These are phyloP conservation scores for Priceomyces carsonii DNA, from an alignment of 805 yeast species.

Conservation along the genomic window DNA sequence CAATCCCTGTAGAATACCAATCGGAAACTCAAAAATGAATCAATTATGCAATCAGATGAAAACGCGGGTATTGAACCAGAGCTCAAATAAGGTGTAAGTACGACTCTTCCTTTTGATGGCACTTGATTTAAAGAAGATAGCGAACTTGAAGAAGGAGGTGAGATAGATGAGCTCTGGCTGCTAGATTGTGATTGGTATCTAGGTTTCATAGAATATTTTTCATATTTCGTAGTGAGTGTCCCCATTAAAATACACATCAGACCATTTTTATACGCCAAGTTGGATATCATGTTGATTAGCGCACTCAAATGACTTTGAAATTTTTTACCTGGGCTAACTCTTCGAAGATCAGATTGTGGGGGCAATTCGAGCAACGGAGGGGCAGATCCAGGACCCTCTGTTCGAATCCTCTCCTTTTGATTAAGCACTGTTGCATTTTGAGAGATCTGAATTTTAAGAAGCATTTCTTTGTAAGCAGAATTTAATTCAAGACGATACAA, in stretches of 20 bases:
- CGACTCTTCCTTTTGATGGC: conserved; percentile 11
- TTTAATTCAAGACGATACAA: conserved; percentile 33
- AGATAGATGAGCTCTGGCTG: conserved; percentile 7
- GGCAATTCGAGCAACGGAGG: conserved; percentile 31
- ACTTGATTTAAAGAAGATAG: too few species aligned
- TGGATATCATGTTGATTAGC: conserved; percentile 25
- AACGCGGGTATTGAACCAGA: not conserved
- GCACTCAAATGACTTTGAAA: conserved; percentile 29
- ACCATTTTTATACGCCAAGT: conserved; percentile 20
- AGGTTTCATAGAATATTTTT: conserved; percentile 7
- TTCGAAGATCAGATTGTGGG: conserved; percentile 23
- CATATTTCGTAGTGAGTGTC: conserved; percentile 28
- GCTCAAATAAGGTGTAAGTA: conserved; percentile 13
- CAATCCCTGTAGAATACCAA: conserved; percentile 38
- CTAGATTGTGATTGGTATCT: not conserved
- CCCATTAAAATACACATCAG: conserved; percentile 32
- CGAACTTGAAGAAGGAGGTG: conserved; percentile 8
- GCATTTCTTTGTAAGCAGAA: conserved; percentile 31
- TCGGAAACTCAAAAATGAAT: conserved; percentile 22
- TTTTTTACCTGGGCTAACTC: conserved; percentile 30
- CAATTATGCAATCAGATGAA: conserved; percentile 10
- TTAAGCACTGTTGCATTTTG: conserved; percentile 20
- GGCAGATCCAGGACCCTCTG: conserved; percentile 26
- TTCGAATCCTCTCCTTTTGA: conserved; percentile 17
- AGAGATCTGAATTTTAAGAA: conserved; percentile 32